Conservation (phyloP, 1,139 yeast species). For the Scheffersomyces stambukii region DNA sequence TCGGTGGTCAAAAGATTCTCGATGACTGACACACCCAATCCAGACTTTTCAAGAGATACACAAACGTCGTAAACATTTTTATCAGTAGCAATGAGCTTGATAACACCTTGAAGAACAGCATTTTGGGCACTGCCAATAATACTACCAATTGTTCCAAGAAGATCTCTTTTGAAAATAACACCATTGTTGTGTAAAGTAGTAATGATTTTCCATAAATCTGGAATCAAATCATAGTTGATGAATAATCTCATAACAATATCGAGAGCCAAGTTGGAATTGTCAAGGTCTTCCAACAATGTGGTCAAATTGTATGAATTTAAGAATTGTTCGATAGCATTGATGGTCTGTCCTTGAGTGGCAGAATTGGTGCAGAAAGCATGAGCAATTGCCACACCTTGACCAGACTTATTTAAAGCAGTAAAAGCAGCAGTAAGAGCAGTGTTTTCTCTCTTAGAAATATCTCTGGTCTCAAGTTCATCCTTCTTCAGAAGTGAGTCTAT, state of each 20-base stretch:
- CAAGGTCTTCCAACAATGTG: constrained; percentile 18
- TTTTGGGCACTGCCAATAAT: constrained; percentile 10
- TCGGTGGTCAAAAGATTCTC: constrained; percentile 18
- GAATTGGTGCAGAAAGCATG: constrained; percentile 20
- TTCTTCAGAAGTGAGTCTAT: no score
- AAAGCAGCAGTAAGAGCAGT: constrained; percentile 23
- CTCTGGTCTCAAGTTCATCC: constrained; percentile 6
- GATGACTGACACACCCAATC: constrained; percentile 23
- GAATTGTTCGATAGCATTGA: constrained; percentile 19
- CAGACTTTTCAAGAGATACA: constrained; percentile 25
- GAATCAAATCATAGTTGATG: constrained; percentile 17
- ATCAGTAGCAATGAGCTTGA: constrained; percentile 13
- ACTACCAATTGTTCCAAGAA: constrained; percentile 11
- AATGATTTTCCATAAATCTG: constrained; percentile 18
- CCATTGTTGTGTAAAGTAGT: constrained; percentile 15
- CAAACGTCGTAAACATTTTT: constrained; percentile 18
- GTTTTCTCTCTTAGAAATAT: constrained; percentile 19
- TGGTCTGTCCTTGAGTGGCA: constrained; percentile 19
- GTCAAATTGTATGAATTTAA: constrained; percentile 19
- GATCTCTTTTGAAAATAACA: constrained; percentile 8
- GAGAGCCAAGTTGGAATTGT: constrained; percentile 24
- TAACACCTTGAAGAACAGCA: constrained; percentile 7
- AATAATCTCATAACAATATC: constrained; percentile 24
- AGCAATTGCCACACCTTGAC: constrained; percentile 20
- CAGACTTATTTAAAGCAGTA: constrained; percentile 23